Conservation (phyloP, 768 basidiomycete genomes). For the Lentinula guzmanii region DNA sequence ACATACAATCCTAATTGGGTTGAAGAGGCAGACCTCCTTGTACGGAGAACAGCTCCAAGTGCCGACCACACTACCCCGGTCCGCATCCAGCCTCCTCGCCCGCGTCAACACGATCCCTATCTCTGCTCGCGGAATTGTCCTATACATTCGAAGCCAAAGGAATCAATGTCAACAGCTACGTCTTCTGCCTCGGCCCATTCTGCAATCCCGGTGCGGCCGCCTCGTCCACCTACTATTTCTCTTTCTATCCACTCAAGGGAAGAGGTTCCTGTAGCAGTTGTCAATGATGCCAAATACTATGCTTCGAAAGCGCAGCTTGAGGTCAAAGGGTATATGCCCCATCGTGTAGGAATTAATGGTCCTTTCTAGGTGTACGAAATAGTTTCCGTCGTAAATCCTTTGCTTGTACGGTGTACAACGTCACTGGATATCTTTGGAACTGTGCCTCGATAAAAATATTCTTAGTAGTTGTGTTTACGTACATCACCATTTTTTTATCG, state of each 20-base stretch:
- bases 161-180: not conserved
- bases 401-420: not conserved
- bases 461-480: too few species aligned
- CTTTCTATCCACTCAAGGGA: conserved; percentile 1
- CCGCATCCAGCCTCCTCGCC: not conserved
- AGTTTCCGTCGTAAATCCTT: not conserved
- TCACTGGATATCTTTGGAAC: too few species aligned
- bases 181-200: not conserved
- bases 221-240: not conserved
- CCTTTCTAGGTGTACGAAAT: not conserved
- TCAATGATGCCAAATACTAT: not conserved
- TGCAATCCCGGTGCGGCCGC: not conserved
- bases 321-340: not conserved
- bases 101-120: not conserved
- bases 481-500: not conserved
- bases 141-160: not conserved
- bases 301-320: not conserved
- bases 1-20: not conserved
- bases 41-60: not conserved
- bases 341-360: not conserved
- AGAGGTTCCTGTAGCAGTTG: not conserved
- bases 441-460: too few species aligned
- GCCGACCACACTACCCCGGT: not conserved
- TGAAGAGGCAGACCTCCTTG: not conserved
- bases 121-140: not conserved